Conservation (phyloP, 2,329 filamentous ascomycete genomes). For the Diaporthe sp. region DNA sequence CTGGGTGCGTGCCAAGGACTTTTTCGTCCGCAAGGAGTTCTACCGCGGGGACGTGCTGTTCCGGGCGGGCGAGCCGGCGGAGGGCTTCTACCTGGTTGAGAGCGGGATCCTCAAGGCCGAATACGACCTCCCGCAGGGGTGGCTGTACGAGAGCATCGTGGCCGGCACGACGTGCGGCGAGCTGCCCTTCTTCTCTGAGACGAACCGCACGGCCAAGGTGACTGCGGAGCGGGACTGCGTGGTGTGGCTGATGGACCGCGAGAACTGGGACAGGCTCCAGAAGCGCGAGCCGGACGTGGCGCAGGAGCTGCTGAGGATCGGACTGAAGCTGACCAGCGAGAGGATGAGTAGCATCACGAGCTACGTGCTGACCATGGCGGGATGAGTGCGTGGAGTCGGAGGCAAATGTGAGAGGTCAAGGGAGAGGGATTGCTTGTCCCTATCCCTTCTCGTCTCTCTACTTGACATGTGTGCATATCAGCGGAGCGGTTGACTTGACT, state of each 20-base stretch:
- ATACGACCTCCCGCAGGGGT: constrained; percentile 90
- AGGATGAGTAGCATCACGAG: constrained; percentile 81
- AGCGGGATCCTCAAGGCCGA: constrained; percentile 89
- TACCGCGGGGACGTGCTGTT: constrained; percentile 81
- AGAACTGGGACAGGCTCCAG: constrained; percentile 81
- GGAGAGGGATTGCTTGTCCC: background rate
- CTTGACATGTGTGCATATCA: constrained; percentile 10
- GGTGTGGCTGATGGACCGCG: constrained; percentile 82
- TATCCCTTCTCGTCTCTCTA: background rate
- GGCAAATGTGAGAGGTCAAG: background rate
- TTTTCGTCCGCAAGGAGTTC: constrained; percentile 79
- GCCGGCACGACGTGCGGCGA: constrained; percentile 96
- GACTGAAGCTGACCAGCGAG: constrained; percentile 94
- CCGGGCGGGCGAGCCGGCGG: constrained; percentile 79
- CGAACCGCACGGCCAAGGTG: constrained; percentile 87
- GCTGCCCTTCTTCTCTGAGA: constrained; percentile 95
- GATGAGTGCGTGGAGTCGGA: constrained; percentile 45
- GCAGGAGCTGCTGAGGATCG: constrained; percentile 85
- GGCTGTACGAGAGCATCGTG: constrained; percentile 90
- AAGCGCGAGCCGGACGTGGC: constrained; percentile 81
- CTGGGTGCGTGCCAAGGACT: constrained; percentile 85
- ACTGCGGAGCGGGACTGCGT: constrained; percentile 85
- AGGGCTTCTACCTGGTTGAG: constrained; percentile 92
- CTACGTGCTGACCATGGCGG: constrained; percentile 64
- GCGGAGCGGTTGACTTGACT: constrained; percentile 11